These are phyloP conservation scores for Barnettozyma siamensis DNA, from an alignment of 805 yeast genomes.

Conservation along the genomic window DNA sequence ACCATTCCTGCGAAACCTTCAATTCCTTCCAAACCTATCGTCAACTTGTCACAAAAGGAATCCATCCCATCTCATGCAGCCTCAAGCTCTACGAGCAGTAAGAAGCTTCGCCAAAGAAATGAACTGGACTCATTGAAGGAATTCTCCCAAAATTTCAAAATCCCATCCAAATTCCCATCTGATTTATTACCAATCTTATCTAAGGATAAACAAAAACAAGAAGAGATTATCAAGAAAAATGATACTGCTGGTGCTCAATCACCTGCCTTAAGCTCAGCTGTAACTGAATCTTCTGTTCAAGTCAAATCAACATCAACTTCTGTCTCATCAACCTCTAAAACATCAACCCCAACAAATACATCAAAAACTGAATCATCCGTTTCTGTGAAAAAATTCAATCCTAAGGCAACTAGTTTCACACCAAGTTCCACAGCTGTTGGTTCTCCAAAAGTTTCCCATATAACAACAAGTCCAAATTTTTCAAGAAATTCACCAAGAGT, in stretches of 20 bases:
- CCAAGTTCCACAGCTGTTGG: slow-evolving; percentile 31
- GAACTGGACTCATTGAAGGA: slow-evolving; percentile 68
- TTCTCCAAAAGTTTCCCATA: slow-evolving; percentile 10
- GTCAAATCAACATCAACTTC: slow-evolving; percentile 9
- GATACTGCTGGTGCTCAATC: slow-evolving; percentile 13
- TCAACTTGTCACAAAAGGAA: slow-evolving; percentile 8
- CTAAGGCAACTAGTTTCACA: slow-evolving; percentile 61
- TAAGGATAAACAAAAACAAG: slow-evolving; percentile 61
- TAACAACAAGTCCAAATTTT: slow-evolving; percentile 17
- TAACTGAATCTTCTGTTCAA: slow-evolving; percentile 2
- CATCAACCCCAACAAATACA: neutral
- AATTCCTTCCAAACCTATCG: slow-evolving; percentile 11
- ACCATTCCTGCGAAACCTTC: slow-evolving; percentile 27
- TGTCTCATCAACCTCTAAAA: slow-evolving; percentile 7
- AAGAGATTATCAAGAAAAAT: slow-evolving; percentile 41
- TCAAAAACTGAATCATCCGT: slow-evolving; percentile 4
- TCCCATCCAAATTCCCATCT: slow-evolving; percentile 44
- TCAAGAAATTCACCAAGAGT: slow-evolving; percentile 22
- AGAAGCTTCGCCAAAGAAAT: slow-evolving; percentile 39
- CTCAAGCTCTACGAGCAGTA: neutral
- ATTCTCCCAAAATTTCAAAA: slow-evolving; percentile 76
- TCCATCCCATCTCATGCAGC: neutral
- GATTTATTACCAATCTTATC: slow-evolving; percentile 67
- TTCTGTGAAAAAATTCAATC: slow-evolving; percentile 45
- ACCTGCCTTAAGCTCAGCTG: slow-evolving; percentile 10